A percentile compares a stretch with the other conserved stretches of the same genome.
These are phyloP conservation scores for Arthrobotrys iridis DNA, from an alignment of 2,329 filamentous ascomycete species.

Conservation along the genomic window DNA sequence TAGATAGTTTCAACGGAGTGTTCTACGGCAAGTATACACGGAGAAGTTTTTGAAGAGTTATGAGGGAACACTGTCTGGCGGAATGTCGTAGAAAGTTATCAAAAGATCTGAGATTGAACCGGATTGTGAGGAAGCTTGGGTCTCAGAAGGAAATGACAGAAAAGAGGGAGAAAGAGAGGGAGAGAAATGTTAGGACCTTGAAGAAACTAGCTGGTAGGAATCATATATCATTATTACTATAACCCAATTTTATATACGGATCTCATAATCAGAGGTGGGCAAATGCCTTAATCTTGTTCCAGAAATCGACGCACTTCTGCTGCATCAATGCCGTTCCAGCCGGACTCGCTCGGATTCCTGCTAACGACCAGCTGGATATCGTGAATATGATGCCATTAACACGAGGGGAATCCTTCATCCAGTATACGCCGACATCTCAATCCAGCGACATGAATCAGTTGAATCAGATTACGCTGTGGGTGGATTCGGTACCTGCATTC, in stretches of 20 bases:
- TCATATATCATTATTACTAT: background rate
- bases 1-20: no score
- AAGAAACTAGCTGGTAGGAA: conserved; percentile 1
- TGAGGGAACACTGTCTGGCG: no score
- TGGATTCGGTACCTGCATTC: conserved; percentile 15
- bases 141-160: background rate
- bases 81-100: background rate
- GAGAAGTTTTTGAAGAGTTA: no score
- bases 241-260: background rate
- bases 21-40: no score
- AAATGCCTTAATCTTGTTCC: background rate
- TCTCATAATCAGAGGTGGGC: background rate
- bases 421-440: background rate
- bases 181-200: background rate
- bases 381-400: background rate
- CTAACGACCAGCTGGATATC: background rate
- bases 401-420: no score
- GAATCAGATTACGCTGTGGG: conserved; percentile 15
- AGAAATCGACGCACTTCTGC: background rate
- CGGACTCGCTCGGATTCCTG: background rate
- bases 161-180: background rate
- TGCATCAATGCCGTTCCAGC: background rate
- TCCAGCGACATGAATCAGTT: conserved; percentile 6
- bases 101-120: background rate
- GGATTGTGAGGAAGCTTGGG: background rate